Evolutionary conservation across 495 filamentous ascomycete species (phyloP).

Genomic region (Penicillium goetzii): DNA sequence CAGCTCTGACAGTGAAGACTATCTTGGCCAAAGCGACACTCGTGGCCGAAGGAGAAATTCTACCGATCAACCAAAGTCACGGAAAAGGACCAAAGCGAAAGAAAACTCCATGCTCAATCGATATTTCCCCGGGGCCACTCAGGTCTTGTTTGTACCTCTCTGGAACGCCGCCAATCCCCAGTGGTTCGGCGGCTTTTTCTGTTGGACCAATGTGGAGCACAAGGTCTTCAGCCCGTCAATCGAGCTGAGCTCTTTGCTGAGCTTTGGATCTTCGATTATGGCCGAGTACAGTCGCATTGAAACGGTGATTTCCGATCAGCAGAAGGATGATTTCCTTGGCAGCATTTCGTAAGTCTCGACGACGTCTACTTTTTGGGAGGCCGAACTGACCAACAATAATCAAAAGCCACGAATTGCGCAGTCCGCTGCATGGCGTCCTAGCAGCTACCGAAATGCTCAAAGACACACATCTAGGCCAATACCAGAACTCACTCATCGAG

Average conservation of each 20-base stretch:
- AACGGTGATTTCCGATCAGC: conserved; percentile 56
- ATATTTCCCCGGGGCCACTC: conserved; percentile 46
- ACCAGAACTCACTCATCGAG: conserved; percentile 64
- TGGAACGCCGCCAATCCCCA: conserved; percentile 67
- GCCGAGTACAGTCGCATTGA: conserved; percentile 66
- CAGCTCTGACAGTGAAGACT: conserved; percentile 45
- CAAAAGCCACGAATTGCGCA: conserved; percentile 67
- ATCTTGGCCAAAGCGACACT: conserved; percentile 29
- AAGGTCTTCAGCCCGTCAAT: conserved; percentile 41
- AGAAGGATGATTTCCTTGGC: conserved; percentile 74
- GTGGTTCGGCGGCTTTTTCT: conserved; percentile 71
- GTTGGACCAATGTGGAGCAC: conserved; percentile 56
- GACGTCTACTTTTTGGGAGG: background rate
- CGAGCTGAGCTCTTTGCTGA: conserved; percentile 53
- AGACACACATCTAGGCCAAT: conserved; percentile 44
- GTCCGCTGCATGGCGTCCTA: conserved; percentile 74
- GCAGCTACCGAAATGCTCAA: conserved; percentile 68
- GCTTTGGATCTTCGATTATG: conserved; percentile 69
- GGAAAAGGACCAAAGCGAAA: conserved; percentile 37
- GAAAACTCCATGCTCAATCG: conserved; percentile 39
- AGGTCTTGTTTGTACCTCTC: conserved; percentile 56
- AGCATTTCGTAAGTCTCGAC: conserved; percentile 55
- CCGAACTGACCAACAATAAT: background rate
- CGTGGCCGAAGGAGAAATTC: conserved; percentile 19
- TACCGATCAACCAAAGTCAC: conserved; percentile 35